Evolutionary conservation across 179 eudicot species (phyloP).

Genomic region (Sideroxylon spinosum): DNA sequence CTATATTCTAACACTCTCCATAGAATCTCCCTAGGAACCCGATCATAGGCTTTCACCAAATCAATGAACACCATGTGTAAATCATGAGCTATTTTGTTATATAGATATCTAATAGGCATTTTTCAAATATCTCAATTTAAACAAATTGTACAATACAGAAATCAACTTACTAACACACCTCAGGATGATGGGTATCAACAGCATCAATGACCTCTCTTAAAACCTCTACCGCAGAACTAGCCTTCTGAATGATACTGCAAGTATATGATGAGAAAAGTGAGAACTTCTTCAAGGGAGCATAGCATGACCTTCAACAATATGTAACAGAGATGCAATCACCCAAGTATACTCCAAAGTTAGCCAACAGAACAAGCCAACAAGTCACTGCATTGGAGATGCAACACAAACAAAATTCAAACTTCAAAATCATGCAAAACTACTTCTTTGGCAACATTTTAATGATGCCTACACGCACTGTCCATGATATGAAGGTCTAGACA

Average conservation of each 20-base stretch:
- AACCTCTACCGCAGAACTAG: slow-evolving; percentile 78
- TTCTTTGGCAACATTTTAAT: not conserved
- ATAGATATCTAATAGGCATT: too few relatives aligned
- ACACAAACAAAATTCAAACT: too few relatives aligned
- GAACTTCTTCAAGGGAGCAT: not conserved
- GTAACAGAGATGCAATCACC: not conserved
- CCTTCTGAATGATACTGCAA: slow-evolving; percentile 84
- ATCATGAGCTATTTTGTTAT: too few relatives aligned
- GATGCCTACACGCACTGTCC: not conserved
- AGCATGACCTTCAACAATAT: not conserved
- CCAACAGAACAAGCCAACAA: not conserved
- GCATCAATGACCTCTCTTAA: slow-evolving; percentile 89
- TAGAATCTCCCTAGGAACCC: too few relatives aligned
- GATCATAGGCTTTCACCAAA: too few relatives aligned
- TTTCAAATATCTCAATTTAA: too few relatives aligned
- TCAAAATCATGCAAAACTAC: not conserved
- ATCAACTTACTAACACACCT: slow-evolving; percentile 41
- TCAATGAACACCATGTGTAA: too few relatives aligned
- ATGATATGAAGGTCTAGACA: not conserved
- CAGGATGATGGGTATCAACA: slow-evolving; percentile 63
- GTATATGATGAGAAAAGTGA: not conserved
- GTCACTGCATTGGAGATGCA: not conserved
- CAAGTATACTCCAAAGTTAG: not conserved
- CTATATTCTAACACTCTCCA: too few relatives aligned
- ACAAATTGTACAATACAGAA: not conserved